Base-by-base conservation (phyloP, 164 flowering plant genomes). In the Chimonanthus salicifolius region DNA sequence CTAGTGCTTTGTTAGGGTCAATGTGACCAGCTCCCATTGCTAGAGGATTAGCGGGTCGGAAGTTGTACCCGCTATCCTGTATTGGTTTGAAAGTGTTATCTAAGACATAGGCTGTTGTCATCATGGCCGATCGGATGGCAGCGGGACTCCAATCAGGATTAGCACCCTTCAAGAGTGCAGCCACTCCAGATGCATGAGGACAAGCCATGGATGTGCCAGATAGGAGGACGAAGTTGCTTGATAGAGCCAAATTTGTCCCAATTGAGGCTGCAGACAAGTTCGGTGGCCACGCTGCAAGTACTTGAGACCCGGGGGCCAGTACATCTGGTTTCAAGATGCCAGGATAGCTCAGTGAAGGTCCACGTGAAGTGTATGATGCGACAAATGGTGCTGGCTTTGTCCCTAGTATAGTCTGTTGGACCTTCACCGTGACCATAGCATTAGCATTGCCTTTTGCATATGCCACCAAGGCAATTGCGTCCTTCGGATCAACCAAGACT, bases 191-290 rank as follows among this genome's bases (percentile, higher is more conserved):
- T 11, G 80, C 89, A 62, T 88, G 92, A 2, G 97, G 94, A 72
- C 90, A 87, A 1, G 97, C 62, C 94, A 90, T 88, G 66, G 94
- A 91, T 45, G 94, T 90, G 5, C 97, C 94, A 0, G 90, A 87
- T 16, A 84, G 2, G 4, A 92, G 20, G 69, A 85, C 85, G 82
- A 83, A 90, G 54, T 82, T 70, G 47, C 78, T 81, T 46, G 18
- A 86, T 20, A 84, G 18, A n/a, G 15, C 3, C 9, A 47, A 48
- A 15, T 0, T 1, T 1, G 70, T 7, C 43, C 70, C 58, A n/a
- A 54, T 54, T 54, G n/a, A 13, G 60, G 4, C 82, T 0, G 74
- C 47, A 0, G 6, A 5, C 0, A 4, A 3, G 4, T 71, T 67
- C 9, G 87, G 86, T 6, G 69, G 43, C 80, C 78, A 88, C 0